phyloP scores from a whole-genome alignment of 768 basidiomycete species.

The Amylocystis lapponica region DNA sequence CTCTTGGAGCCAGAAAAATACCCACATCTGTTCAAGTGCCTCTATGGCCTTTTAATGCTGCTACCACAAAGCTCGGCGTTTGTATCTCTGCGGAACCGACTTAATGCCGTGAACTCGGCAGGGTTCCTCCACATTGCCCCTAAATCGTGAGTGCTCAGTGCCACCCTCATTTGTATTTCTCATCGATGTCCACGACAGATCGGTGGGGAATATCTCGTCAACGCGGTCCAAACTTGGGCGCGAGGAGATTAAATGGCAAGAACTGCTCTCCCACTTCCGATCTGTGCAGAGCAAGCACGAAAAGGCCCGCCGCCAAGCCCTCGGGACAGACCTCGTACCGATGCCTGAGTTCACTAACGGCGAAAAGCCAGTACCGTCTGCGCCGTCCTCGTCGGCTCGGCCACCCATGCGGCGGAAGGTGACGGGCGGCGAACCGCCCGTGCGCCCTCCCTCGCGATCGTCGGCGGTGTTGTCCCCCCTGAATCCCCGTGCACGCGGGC shows the following conservation, averaged over 20 bases:
- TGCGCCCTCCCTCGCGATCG: constrained; percentile 24
- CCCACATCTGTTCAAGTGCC: constrained; percentile 93
- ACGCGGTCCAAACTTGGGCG: constrained; percentile 72
- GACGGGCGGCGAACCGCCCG: constrained; percentile 40
- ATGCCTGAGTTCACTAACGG: constrained; percentile 44
- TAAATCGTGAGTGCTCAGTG: constrained; percentile 53
- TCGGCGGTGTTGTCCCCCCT: constrained; percentile 58
- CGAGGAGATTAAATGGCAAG: constrained; percentile 97
- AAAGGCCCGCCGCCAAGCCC: constrained; percentile 75
- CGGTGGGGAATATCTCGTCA: constrained; percentile 32
- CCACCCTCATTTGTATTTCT: background rate
- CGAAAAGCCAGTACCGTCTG: constrained; percentile 30
- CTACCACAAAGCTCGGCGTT: constrained; percentile 97
- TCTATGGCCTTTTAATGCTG: constrained; percentile 96
- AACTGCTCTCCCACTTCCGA: constrained; percentile 89
- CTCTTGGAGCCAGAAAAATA: constrained; percentile 95
- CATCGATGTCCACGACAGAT: constrained; percentile 2
- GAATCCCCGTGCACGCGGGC: constrained; percentile 61
- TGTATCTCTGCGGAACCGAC: constrained; percentile 85
- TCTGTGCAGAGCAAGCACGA: constrained; percentile 87
- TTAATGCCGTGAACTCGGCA: constrained; percentile 92
- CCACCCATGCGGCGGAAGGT: constrained; percentile 57
- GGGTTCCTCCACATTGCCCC: constrained; percentile 91
- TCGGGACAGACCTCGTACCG: constrained; percentile 56
- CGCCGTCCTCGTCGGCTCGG: constrained; percentile 23